Conservation (phyloP, 2,329 filamentous ascomycete species). For the Pseudocercospora vitis region DNA sequence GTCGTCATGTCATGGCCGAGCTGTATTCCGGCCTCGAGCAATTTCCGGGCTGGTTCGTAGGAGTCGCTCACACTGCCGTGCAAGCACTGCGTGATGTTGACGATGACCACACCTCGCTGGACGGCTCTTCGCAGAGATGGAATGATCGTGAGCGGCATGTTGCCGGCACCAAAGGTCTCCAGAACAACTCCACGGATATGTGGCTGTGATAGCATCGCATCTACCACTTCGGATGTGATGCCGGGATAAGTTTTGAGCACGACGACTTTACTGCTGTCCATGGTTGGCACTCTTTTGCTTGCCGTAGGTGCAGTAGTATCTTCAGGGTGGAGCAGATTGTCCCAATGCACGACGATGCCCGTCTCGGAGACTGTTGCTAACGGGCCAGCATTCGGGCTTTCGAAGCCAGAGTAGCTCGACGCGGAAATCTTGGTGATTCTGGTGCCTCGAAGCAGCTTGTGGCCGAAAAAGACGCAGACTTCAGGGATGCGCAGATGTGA, state of each 20-base stretch:
- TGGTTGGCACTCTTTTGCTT: conserved; percentile 45
- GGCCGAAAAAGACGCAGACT: conserved; percentile 91
- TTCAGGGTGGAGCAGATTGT: conserved; percentile 56
- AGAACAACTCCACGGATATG: conserved; percentile 73
- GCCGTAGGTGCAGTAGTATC: conserved; percentile 39
- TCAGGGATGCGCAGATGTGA: conserved; percentile 92
- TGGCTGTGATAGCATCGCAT: conserved; percentile 71
- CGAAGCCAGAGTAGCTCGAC: conserved; percentile 82
- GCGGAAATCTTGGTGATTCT: conserved; percentile 84
- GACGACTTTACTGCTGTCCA: conserved; percentile 83
- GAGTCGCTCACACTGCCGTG: conserved; percentile 41
- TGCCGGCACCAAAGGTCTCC: conserved; percentile 91
- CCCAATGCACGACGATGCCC: conserved; percentile 54
- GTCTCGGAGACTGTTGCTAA: conserved; percentile 65
- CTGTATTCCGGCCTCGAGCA: conserved; percentile 81
- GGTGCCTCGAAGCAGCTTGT: conserved; percentile 86
- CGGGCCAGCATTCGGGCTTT: conserved; percentile 80
- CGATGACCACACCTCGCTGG: conserved; percentile 76
- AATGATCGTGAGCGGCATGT: conserved; percentile 80
- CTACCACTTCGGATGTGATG: conserved; percentile 86
- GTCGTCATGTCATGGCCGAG: conserved; percentile 87
- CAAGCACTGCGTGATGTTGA: conserved; percentile 85
- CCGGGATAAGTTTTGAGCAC: conserved; percentile 89
- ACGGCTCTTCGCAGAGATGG: conserved; percentile 67
- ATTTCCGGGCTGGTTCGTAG: conserved; percentile 56